A percentile compares a stretch with the other conserved stretches of the same genome.
phyloP scores from a whole-genome alignment of 108 stramenopile species.

The Discostella pseudostelligera region DNA sequence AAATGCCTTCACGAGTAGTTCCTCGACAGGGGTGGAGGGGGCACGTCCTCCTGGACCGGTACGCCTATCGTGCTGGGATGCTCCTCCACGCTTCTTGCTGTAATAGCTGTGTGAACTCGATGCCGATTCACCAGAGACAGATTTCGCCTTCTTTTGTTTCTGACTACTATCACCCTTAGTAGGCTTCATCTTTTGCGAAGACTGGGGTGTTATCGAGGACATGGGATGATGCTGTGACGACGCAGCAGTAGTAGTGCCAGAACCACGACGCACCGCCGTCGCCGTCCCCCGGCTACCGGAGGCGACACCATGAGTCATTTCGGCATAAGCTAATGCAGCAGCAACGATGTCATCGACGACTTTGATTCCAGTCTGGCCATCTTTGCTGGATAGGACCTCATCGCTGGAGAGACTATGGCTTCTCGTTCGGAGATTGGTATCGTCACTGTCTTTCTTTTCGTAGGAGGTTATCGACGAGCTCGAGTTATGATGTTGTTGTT shows the following conservation, averaged over 20 bases:
- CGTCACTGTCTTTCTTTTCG: slow-evolving; percentile 8
- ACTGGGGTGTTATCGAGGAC: not conserved
- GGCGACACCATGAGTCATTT: slow-evolving; percentile 24
- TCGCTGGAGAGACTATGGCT: slow-evolving; percentile 8
- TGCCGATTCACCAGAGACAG: not conserved
- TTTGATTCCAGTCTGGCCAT: not conserved
- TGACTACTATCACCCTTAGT: not conserved
- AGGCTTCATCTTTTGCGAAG: not conserved
- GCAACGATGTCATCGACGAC: slow-evolving; percentile 37
- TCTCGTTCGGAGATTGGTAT: not conserved
- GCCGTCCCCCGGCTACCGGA: not conserved
- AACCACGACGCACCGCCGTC: not conserved
- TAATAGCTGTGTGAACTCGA: slow-evolving; percentile 1
- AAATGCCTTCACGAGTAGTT: slow-evolving; percentile 10
- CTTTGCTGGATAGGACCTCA: slow-evolving; percentile 8
- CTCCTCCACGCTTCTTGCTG: not conserved
- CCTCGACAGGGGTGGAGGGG: slow-evolving; percentile 3
- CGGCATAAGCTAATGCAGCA: slow-evolving; percentile 45
- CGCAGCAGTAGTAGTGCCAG: not conserved
- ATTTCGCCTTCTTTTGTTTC: slow-evolving; percentile 1
- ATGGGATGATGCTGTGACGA: not conserved
- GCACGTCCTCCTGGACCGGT: not conserved
- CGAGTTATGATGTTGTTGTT: not conserved
- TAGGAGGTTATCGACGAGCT: not conserved
- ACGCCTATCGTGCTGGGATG: not conserved